These are phyloP conservation scores for Craspedostauros australis DNA, from an alignment of 108 stramenopile species.

Conservation along the genomic window DNA sequence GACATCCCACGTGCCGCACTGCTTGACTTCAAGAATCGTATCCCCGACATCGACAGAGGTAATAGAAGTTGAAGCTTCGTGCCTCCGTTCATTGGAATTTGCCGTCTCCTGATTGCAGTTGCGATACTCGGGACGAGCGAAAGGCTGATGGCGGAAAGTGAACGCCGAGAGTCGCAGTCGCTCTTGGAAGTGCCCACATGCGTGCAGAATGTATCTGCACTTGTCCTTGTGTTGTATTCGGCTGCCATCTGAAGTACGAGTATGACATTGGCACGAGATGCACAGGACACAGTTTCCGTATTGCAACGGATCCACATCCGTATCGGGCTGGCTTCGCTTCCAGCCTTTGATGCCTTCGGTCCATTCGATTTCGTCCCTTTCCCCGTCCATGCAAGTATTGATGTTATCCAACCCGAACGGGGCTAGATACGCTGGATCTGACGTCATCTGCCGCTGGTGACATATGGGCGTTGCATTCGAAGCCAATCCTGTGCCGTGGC, in stretches of 20 bases:
- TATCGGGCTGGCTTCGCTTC: constrained; percentile 6
- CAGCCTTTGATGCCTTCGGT: neutral
- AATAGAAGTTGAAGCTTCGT: neutral
- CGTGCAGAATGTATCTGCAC: constrained; percentile 48
- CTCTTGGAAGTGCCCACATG: constrained; percentile 46
- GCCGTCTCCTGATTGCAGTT: neutral
- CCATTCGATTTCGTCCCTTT: neutral
- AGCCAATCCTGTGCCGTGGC: too few relatives aligned
- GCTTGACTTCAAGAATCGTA: constrained; percentile 52
- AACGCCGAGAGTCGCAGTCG: constrained; percentile 42
- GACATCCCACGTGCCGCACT: constrained; percentile 33
- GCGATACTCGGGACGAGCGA: constrained; percentile 8
- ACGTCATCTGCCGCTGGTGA: constrained; percentile 10
- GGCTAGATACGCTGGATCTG: constrained; percentile 50
- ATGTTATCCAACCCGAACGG: constrained; percentile 22
- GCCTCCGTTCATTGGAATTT: neutral
- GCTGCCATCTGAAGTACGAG: constrained; percentile 20
- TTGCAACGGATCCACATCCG: constrained; percentile 12
- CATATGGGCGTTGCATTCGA: too few relatives aligned
- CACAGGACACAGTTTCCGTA: constrained; percentile 58
- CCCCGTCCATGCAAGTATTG: too few relatives aligned
- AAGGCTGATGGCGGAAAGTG: constrained; percentile 19
- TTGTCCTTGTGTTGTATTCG: constrained; percentile 1
- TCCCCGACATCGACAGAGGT: constrained; percentile 46
- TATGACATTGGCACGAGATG: constrained; percentile 50